A percentile compares a stretch with the other conserved stretches of the same genome.
Conservation (phyloP, 1,284 basidiomycete species). For the Waitea zeae region DNA sequence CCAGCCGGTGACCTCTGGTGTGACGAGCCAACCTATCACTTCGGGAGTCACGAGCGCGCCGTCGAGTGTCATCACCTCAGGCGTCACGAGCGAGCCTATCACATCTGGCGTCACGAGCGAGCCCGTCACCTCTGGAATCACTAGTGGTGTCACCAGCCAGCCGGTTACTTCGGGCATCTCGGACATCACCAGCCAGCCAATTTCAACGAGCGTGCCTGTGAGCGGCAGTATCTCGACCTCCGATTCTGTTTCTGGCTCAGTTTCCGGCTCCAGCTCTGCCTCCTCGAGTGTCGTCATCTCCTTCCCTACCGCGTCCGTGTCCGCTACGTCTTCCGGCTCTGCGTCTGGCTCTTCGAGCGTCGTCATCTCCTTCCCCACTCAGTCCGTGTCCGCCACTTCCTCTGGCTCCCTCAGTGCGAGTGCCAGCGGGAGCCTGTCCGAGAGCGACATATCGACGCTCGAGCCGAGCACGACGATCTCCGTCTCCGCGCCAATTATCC, state of each 20-base stretch:
- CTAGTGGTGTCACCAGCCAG: constrained; percentile 1
- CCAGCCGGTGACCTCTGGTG: too few relatives aligned
- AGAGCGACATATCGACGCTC: not conserved
- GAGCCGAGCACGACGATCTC: constrained; percentile 10
- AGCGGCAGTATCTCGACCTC: constrained; percentile 1
- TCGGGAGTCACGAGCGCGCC: too few relatives aligned
- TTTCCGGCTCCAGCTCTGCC: not conserved
- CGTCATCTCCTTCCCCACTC: constrained; percentile 1
- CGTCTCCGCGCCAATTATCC: constrained; percentile 8
- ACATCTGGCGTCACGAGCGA: too few relatives aligned
- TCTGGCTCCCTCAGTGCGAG: constrained; percentile 3
- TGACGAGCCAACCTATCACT: too few relatives aligned
- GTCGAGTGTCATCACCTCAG: too few relatives aligned
- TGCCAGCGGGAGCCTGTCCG: not conserved
- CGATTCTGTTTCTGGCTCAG: constrained; percentile 1
- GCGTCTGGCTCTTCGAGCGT: constrained; percentile 1
- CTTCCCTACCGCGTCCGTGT: not conserved
- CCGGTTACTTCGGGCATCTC: constrained; percentile 1
- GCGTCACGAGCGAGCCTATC: too few relatives aligned
- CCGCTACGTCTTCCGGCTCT: constrained; percentile 3
- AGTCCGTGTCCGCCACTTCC: constrained; percentile 3
- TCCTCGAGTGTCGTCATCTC: constrained; percentile 1
- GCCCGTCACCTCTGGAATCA: too few relatives aligned
- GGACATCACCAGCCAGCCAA: not conserved
- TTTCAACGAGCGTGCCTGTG: constrained; percentile 1